Evolutionary conservation across 352 stramenopile genomes (phyloP), one percentile per base, ranked within the genome.

Genomic region (Peronospora destructor): DNA sequence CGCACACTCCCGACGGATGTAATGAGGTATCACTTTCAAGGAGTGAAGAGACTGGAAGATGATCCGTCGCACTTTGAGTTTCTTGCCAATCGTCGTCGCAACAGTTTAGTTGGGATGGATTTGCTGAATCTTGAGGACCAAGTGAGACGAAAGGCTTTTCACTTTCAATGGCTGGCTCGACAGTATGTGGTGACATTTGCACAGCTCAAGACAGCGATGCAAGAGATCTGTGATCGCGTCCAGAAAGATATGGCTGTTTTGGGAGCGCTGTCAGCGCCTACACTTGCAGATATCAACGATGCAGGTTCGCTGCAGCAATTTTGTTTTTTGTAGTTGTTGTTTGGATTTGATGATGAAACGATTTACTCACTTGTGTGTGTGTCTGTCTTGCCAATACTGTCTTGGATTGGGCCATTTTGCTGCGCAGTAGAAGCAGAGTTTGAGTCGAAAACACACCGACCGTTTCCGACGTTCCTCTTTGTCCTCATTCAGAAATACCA

Each of bases 401-500:
- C 21, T 57, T 61, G 50, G 43, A 29, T 53, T 59, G 50, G 54
- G 3, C 29, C 56, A 53, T 49, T 53, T 73, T 73, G 34, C 36
- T 49, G 58, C 61, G 63, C 64, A 87, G 79, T 87, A 71, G 79
- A 87, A 73, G 76, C 67, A 68, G 83, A 93, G 63, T 89, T 91
- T 64, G 83, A 93, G 56, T 64, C 78, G 25, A 91, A 91, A 53
- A 73, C 69, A 21, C 68, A 90, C 35, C 78, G 79, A 0, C 83
- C 83, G 23, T 90, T 91, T 45, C 83, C 83, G 2, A 46, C 40
- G 17, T 93, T 89, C 45, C 59, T 93, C 32, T 69, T 76, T 45
- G 59, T 84, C 11, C 62, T 93, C 34, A 90, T 93, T 42, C 77
- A 93, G 43, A 93, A 89, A 65, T 93, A 89, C 57, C 80, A 89